Base-by-base conservation (phyloP, 1,284 basidiomycete genomes). In the Tranzscheliella williamsii region DNA sequence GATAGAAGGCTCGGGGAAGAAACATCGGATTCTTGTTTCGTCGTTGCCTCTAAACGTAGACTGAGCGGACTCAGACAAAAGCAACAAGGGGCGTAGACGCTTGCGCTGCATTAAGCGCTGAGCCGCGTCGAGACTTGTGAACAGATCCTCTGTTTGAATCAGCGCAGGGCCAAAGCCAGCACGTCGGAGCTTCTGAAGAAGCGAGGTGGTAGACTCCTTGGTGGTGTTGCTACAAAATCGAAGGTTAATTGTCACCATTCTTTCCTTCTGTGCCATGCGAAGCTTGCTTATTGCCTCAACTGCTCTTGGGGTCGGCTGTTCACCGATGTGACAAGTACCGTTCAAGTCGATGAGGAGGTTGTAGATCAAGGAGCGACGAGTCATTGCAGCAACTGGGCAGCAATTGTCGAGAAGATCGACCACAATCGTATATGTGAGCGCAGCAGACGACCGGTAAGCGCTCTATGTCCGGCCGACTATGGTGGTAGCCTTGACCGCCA, bases 331-430 rank as follows among this genome's bases (percentile, higher is more conserved):
- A 24, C 50, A 55, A 12, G 60, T 64, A 17, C 60, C 60, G 38
- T 54, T 56, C 22, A 64, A 42, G 42, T 64, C 60, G 38, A 64
- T 58, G 36, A 64, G 39, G 6, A 64, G 26, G 20, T 64, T 64
- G 49, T 45, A 53, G n/a, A 24, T 42, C n/a, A n/a, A n/a, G n/a
- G n/a, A n/a, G n/a, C n/a, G n/a, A n/a, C n/a, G n/a, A n/a, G n/a
- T n/a, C n/a, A n/a, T n/a, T n/a, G n/a, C n/a, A n/a, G n/a, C n/a
- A n/a, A n/a, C n/a, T n/a, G n/a, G n/a, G n/a, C n/a, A n/a, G n/a
- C n/a, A n/a, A n/a, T n/a, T n/a, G n/a, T n/a, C n/a, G n/a, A n/a
- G n/a, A n/a, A n/a, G n/a, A n/a, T n/a, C n/a, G n/a, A n/a, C n/a
- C n/a, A n/a, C n/a, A n/a, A n/a, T n/a, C n/a, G n/a, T n/a, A n/a